Percentiles rank a stretch among this genome's conserved stretches.
phyloP scores from a whole-genome alignment of 2,329 filamentous ascomycete genomes.

The Fusarium falciforme region DNA sequence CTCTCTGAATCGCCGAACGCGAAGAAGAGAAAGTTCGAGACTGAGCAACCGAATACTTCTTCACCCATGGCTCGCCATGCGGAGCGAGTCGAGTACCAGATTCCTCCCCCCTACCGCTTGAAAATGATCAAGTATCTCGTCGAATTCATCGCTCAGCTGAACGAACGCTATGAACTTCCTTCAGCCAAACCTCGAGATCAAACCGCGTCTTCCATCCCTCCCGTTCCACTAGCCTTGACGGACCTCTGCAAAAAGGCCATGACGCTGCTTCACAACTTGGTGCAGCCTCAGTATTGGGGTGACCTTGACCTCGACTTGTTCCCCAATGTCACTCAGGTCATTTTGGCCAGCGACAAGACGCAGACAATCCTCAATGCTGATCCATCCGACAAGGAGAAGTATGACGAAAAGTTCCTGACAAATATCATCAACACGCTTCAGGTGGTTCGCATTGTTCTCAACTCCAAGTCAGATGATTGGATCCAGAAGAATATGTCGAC shows the following conservation, averaged over 20 bases:
- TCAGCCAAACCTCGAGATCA: constrained; percentile 74
- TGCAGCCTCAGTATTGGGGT: constrained; percentile 90
- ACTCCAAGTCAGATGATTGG: constrained; percentile 91
- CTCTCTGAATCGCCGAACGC: constrained; percentile 77
- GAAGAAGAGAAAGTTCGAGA: constrained; percentile 82
- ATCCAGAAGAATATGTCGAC: constrained; percentile 80
- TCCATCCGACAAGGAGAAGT: constrained; percentile 74
- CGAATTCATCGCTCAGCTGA: constrained; percentile 91
- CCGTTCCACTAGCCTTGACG: constrained; percentile 66
- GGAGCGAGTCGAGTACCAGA: constrained; percentile 74
- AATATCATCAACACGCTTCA: constrained; percentile 95
- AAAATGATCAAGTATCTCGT: constrained; percentile 95
- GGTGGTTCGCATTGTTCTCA: constrained; percentile 88
- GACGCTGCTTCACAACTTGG: constrained; percentile 81
- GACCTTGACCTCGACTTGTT: constrained; percentile 94
- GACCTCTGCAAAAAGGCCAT: constrained; percentile 91
- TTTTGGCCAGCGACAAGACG: constrained; percentile 85
- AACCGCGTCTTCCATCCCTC: constrained; percentile 53
- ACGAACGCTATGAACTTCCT: constrained; percentile 84
- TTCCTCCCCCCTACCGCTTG: constrained; percentile 74
- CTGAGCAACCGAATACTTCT: constrained; percentile 64
- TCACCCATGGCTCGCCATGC: constrained; percentile 61
- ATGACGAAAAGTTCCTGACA: constrained; percentile 85
- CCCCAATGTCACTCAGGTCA: constrained; percentile 87
- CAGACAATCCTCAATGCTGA: constrained; percentile 68